phyloP scores from a whole-genome alignment of 352 stramenopile genomes.

The Pythium aphanidermatum region DNA sequence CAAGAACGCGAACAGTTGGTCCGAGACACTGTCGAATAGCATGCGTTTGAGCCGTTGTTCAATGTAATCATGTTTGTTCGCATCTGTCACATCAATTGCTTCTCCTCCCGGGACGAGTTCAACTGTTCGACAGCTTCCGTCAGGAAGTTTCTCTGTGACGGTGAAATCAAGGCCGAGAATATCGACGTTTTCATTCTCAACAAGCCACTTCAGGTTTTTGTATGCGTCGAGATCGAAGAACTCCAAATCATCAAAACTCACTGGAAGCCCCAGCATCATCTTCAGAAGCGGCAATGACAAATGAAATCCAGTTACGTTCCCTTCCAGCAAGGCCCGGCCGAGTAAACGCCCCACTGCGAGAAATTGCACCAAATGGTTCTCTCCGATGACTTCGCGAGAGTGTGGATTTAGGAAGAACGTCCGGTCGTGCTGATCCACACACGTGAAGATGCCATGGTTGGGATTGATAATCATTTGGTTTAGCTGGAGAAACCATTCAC shows the following conservation, averaged over 20 bases:
- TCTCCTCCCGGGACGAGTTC: conserved; percentile 50
- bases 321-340: conserved; percentile 58
- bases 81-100: conserved; percentile 86
- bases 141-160: conserved; percentile 13
- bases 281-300: conserved; percentile 56
- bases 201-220: no score
- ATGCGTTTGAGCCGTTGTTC: conserved; percentile 90
- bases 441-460: conserved; percentile 27
- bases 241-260: conserved; percentile 35
- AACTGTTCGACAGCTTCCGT: conserved; percentile 19
- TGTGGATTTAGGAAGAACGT: conserved; percentile 40
- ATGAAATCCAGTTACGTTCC: conserved; percentile 87
- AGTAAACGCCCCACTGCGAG: conserved; percentile 37
- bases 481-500: conserved; percentile 68
- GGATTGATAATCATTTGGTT: conserved; percentile 30
- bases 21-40: conserved; percentile 87
- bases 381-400: conserved; percentile 18
- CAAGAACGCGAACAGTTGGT: conserved; percentile 85
- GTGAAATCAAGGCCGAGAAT: conserved; percentile 38
- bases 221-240: conserved; percentile 30
- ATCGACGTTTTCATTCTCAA: conserved; percentile 30
- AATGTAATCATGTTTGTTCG: conserved; percentile 93
- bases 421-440: conserved; percentile 28
- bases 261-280: conserved; percentile 31
- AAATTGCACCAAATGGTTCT: conserved; percentile 27